A percentile compares a stretch with the other conserved stretches of the same genome.
phyloP scores from a whole-genome alignment of 495 filamentous ascomycete genomes.

The Cetradonia linearis region DNA sequence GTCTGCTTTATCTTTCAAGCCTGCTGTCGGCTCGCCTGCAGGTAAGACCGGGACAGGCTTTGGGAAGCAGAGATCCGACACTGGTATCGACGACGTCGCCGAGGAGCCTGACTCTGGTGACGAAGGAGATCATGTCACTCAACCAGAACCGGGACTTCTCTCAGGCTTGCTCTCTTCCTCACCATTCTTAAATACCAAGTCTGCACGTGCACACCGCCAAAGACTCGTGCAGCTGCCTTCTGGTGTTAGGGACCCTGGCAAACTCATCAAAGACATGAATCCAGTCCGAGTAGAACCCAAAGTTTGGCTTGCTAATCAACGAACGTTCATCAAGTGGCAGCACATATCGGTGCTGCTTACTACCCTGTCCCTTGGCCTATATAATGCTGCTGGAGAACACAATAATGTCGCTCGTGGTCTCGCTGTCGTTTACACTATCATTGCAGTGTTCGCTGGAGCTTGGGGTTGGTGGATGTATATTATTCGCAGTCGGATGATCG shows the following conservation, averaged over 20 bases:
- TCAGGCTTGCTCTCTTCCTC: conserved; percentile 49
- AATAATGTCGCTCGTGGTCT: conserved; percentile 64
- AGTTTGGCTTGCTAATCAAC: conserved; percentile 95
- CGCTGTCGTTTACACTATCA: conserved; percentile 68
- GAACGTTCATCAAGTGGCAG: conserved; percentile 97
- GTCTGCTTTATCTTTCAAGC: conserved; percentile 41
- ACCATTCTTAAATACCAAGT: conserved; percentile 65
- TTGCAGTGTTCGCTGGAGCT: conserved; percentile 68
- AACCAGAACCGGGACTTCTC: conserved; percentile 24
- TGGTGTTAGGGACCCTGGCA: conserved; percentile 71
- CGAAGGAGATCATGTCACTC: conserved; percentile 24
- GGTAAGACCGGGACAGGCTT: conserved; percentile 33
- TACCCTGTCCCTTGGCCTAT: conserved; percentile 69
- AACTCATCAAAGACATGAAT: conserved; percentile 87
- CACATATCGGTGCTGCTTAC: conserved; percentile 82
- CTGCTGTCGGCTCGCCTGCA: conserved; percentile 51
- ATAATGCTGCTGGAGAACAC: conserved; percentile 67
- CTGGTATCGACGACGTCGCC: conserved; percentile 28
- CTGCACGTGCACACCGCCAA: conserved; percentile 46
- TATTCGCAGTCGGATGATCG: conserved; percentile 64
- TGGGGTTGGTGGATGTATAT: conserved; percentile 87
- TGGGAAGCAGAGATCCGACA: conserved; percentile 18
- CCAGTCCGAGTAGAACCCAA: conserved; percentile 89
- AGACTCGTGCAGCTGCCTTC: conserved; percentile 51
- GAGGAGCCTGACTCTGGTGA: conserved; percentile 37